These are phyloP conservation scores for Macrophomina tecta DNA, from an alignment of 2,329 filamentous ascomycete genomes.

Conservation along the genomic window DNA sequence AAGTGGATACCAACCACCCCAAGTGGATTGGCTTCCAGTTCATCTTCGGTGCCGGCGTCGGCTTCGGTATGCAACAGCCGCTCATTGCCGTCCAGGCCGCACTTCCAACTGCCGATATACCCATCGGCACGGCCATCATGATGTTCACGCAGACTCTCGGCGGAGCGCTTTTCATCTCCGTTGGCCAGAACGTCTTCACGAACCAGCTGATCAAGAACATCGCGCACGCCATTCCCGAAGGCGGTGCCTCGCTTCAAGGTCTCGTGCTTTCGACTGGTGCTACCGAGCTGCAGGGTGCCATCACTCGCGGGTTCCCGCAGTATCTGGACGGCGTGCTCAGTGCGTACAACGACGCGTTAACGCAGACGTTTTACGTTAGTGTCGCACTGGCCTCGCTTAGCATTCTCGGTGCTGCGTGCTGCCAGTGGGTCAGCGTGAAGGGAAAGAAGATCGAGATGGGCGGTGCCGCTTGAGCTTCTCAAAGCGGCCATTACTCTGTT, in stretches of 20 bases:
- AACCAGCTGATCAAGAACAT: conserved; percentile 55
- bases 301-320: conserved; percentile 49
- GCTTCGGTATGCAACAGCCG: conserved; percentile 56
- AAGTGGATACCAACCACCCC: conserved; percentile 43
- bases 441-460: conserved; percentile 47
- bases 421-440: conserved; percentile 74
- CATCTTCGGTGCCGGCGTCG: conserved; percentile 51
- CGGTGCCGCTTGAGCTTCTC: neutral
- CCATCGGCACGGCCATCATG: conserved; percentile 56
- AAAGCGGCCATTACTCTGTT: neutral
- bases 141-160: conserved; percentile 57
- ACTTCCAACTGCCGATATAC: conserved; percentile 50
- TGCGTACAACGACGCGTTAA: conserved; percentile 69
- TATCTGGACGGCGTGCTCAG: conserved; percentile 61
- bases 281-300: conserved; percentile 63
- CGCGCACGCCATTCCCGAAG: conserved; percentile 49
- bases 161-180: conserved; percentile 56
- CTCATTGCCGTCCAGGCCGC: conserved; percentile 54
- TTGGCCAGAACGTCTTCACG: conserved; percentile 58
- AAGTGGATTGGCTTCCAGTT: conserved; percentile 50
- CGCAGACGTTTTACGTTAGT: conserved; percentile 65
- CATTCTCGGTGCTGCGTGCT: conserved; percentile 59
- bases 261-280: conserved; percentile 57
- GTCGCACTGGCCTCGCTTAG: conserved; percentile 61
- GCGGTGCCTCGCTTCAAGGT: conserved; percentile 11